Percentiles rank a stretch among this genome's conserved stretches.
phyloP scores from a whole-genome alignment of 495 filamentous ascomycete species.

The Neurospora cerealis region DNA sequence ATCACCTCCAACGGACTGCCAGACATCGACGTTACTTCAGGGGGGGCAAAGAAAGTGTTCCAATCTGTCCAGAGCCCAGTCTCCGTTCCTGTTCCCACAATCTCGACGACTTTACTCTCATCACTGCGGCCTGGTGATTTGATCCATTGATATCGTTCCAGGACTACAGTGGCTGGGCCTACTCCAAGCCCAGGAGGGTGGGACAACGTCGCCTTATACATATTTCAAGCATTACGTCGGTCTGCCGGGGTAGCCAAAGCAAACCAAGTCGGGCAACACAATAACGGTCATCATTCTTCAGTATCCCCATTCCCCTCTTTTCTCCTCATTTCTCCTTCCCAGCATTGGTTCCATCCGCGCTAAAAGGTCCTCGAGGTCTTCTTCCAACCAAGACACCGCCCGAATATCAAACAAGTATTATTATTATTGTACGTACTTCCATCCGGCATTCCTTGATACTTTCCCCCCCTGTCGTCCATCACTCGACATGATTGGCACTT shows the following conservation, averaged over 20 bases:
- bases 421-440: background rate
- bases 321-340: slow-evolving; percentile 9
- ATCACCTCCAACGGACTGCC: background rate
- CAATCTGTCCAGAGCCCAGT: background rate
- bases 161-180: background rate
- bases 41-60: background rate
- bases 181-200: background rate
- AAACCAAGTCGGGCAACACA: background rate
- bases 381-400: background rate
- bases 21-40: background rate
- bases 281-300: background rate
- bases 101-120: background rate
- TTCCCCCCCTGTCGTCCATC: background rate
- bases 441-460: background rate
- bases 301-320: slow-evolving; percentile 8
- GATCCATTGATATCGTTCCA: background rate
- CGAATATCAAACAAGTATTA: background rate
- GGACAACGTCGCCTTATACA: background rate
- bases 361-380: background rate
- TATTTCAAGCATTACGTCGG: background rate
- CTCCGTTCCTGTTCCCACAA: background rate
- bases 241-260: background rate
- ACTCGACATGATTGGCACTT: background rate
- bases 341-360: slow-evolving; percentile 11
- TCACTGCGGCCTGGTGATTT: background rate